Conservation (phyloP, 108 stramenopile species). For the Bacterosira constricta region DNA sequence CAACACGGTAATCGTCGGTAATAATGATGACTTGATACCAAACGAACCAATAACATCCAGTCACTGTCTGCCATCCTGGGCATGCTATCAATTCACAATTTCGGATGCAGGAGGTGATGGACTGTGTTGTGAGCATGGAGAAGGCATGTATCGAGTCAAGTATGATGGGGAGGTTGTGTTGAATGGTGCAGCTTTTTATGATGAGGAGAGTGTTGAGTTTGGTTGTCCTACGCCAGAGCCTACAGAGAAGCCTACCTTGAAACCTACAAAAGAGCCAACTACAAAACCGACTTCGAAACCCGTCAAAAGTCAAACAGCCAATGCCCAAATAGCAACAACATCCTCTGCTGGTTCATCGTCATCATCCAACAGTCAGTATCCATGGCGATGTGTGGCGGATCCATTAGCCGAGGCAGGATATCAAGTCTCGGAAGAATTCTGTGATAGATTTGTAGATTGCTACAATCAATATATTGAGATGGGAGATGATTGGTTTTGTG, state of each 20-base stretch:
- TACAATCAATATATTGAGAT: conserved; percentile 23
- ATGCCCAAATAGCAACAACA: too few relatives aligned
- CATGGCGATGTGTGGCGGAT: conserved; percentile 17
- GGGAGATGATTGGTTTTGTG: conserved; percentile 40
- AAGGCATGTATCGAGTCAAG: conserved; percentile 31
- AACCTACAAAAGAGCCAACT: too few relatives aligned
- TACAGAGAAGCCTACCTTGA: too few relatives aligned
- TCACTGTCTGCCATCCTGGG: background rate
- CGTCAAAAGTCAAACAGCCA: too few relatives aligned
- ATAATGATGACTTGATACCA: conserved; percentile 1
- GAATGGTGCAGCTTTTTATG: conserved; percentile 38
- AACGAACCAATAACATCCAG: background rate
- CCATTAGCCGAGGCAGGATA: conserved; percentile 15
- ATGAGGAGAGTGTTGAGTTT: conserved; percentile 23
- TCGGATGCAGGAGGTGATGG: conserved; percentile 48
- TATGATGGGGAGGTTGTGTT: conserved; percentile 22
- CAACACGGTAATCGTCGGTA: background rate
- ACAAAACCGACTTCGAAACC: background rate
- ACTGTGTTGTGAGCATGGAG: conserved; percentile 46
- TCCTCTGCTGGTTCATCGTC: too few relatives aligned
- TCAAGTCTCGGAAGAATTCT: conserved; percentile 1
- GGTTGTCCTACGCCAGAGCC: too few relatives aligned
- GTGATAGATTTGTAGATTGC: conserved; percentile 17
- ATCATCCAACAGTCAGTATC: too few relatives aligned
- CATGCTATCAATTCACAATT: conserved; percentile 40